Conservation (phyloP, 2,329 filamentous ascomycete species). For the Beauveria asiatica region DNA sequence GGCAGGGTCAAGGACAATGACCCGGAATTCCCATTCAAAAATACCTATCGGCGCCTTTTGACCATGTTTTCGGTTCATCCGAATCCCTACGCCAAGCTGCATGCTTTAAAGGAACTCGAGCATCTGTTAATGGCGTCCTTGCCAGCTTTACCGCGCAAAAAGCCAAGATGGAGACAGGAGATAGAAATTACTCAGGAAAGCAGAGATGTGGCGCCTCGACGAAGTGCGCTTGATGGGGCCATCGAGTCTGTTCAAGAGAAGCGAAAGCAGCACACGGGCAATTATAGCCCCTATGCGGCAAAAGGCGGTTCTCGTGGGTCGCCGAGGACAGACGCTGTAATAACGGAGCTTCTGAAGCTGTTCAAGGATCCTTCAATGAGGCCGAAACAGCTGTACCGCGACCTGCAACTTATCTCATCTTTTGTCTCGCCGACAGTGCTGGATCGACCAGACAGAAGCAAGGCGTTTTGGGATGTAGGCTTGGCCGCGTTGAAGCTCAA, state of each 20-base stretch:
- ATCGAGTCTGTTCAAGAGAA: conserved; percentile 64
- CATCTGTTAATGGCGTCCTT: conserved; percentile 72
- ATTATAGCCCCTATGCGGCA: not conserved
- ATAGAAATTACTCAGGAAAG: conserved; percentile 17
- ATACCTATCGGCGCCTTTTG: conserved; percentile 70
- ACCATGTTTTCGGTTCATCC: conserved; percentile 83
- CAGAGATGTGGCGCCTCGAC: conserved; percentile 25
- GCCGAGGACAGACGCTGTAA: conserved; percentile 45
- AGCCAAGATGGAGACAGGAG: conserved; percentile 20
- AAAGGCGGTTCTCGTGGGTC: not conserved
- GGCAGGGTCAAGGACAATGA: not conserved
- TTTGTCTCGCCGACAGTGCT: conserved; percentile 54
- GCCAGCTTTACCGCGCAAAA: conserved; percentile 25
- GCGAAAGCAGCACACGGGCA: conserved; percentile 39
- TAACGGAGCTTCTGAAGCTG: conserved; percentile 56
- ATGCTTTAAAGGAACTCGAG: conserved; percentile 74
- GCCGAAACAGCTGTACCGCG: conserved; percentile 74
- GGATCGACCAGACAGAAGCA: conserved; percentile 55
- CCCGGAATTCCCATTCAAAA: conserved; percentile 67
- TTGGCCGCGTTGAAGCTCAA: conserved; percentile 84
- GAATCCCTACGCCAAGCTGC: conserved; percentile 79
- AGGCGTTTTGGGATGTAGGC: conserved; percentile 85
- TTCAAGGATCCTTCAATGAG: conserved; percentile 60
- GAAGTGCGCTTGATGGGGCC: conserved; percentile 52
- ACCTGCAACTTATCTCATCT: conserved; percentile 65